A percentile compares a stretch with the other conserved stretches of the same genome.
Evolutionary conservation across 2,329 filamentous ascomycete species (phyloP).

Genomic region (Fusarium abutilonis): DNA sequence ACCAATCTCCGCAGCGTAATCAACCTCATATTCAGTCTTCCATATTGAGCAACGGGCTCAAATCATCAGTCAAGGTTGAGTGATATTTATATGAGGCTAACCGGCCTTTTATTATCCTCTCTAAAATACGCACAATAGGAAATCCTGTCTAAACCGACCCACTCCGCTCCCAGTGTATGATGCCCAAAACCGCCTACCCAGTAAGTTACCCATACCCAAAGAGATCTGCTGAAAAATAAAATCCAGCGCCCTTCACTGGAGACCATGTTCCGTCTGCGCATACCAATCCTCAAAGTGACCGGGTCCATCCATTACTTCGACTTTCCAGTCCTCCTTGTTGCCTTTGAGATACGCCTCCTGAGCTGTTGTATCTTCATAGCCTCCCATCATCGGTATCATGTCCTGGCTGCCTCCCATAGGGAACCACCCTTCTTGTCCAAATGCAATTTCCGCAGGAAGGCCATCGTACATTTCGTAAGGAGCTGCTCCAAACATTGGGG

Average conservation of each 20-base stretch:
- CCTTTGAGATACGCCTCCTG: constrained; percentile 49
- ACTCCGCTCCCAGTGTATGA: constrained; percentile 24
- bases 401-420: constrained; percentile 17
- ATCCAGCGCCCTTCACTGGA: constrained; percentile 17
- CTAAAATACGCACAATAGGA: constrained; percentile 8
- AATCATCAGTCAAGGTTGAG: background rate
- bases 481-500: constrained; percentile 17
- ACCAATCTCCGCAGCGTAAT: background rate
- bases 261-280: constrained; percentile 42
- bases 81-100: background rate
- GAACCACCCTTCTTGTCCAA: constrained; percentile 30
- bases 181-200: constrained; percentile 13
- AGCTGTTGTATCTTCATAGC: constrained; percentile 23
- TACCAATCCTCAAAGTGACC: constrained; percentile 50
- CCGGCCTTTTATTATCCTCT: background rate
- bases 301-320: constrained; percentile 48
- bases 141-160: constrained; percentile 26
- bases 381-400: constrained; percentile 18
- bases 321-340: constrained; percentile 49
- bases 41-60: background rate
- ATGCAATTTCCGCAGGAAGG: constrained; percentile 13
- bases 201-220: constrained; percentile 4
- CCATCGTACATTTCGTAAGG: constrained; percentile 26
- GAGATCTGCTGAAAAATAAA: constrained; percentile 10
- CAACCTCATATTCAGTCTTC: constrained; percentile 1